phyloP scores from a whole-genome alignment of 2,329 filamentous ascomycete genomes.

The Pseudomassariella vexata region DNA sequence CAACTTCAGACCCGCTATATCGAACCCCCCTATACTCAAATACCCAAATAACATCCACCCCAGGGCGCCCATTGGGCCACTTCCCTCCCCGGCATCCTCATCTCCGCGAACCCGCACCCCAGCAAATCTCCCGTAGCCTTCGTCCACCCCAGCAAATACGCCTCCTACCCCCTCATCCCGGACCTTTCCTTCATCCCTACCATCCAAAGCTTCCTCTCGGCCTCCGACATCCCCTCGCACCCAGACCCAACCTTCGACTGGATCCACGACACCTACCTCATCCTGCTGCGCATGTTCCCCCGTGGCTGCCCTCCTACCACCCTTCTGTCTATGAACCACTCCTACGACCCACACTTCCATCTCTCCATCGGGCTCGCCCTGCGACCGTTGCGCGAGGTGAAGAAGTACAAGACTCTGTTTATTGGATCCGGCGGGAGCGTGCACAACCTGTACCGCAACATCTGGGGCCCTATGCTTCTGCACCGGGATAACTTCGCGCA shows the following conservation, averaged over 20 bases:
- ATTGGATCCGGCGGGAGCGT: conserved; percentile 58
- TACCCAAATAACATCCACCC: neutral
- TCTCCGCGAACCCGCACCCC: conserved; percentile 55
- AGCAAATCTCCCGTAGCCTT: conserved; percentile 60
- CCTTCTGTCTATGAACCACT: conserved; percentile 34
- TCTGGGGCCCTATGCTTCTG: conserved; percentile 59
- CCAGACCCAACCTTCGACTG: conserved; percentile 56
- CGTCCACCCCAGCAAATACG: conserved; percentile 60
- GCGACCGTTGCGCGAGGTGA: conserved; percentile 45
- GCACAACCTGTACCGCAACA: conserved; percentile 65
- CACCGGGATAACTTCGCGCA: conserved; percentile 59
- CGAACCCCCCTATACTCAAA: no score
- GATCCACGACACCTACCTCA: conserved; percentile 68
- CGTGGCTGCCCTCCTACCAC: conserved; percentile 59
- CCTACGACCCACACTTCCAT: conserved; percentile 35
- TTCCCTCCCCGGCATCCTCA: conserved; percentile 48
- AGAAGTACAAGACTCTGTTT: conserved; percentile 46
- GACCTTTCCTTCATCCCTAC: conserved; percentile 47
- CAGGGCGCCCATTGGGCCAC: conserved; percentile 63
- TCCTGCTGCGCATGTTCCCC: conserved; percentile 67
- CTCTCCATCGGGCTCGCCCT: conserved; percentile 52
- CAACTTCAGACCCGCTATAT: neutral
- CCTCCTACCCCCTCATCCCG: conserved; percentile 53
- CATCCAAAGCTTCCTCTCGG: conserved; percentile 42
- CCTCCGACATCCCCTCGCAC: conserved; percentile 47